Evolutionary conservation across 2,329 filamentous ascomycete species (phyloP).

Genomic region (Drechslerella dactyloides): DNA sequence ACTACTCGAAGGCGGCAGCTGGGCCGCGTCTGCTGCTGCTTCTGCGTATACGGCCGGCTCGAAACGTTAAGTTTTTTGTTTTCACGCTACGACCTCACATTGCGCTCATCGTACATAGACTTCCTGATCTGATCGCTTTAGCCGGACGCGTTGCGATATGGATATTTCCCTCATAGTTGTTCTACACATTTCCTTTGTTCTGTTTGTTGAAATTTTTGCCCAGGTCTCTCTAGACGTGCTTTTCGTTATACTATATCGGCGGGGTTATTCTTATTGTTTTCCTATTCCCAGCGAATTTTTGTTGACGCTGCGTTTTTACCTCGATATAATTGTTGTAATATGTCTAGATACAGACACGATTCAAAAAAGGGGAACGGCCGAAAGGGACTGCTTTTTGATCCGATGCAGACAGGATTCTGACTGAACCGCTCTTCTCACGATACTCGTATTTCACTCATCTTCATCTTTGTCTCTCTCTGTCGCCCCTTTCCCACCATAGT

Average conservation of each 20-base stretch:
- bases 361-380: slow-evolving; percentile 35
- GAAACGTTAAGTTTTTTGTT: slow-evolving; percentile 60
- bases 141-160: slow-evolving; percentile 7
- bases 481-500: slow-evolving; percentile 5
- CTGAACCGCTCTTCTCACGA: slow-evolving; percentile 36
- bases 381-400: slow-evolving; percentile 32
- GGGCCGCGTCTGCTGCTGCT: slow-evolving; percentile 81
- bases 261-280: slow-evolving; percentile 24
- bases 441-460: slow-evolving; percentile 16
- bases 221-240: slow-evolving; percentile 35
- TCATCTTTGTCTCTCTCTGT: slow-evolving; percentile 16
- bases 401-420: slow-evolving; percentile 34
- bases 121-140: slow-evolving; percentile 54
- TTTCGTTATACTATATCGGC: slow-evolving; percentile 32
- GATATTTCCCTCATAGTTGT: background rate
- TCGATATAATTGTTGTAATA: slow-evolving; percentile 48
- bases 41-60: slow-evolving; percentile 67
- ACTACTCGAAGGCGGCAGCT: slow-evolving; percentile 91
- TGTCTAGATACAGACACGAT: slow-evolving; percentile 49
- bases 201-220: slow-evolving; percentile 21
- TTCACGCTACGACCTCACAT: slow-evolving; percentile 64
- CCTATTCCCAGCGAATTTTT: slow-evolving; percentile 23
- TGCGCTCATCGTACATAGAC: slow-evolving; percentile 61
- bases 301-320: slow-evolving; percentile 27
- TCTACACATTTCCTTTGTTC: slow-evolving; percentile 45